These are phyloP conservation scores for Lithohypha guttulata DNA, from an alignment of 2,329 filamentous ascomycete species.

Conservation along the genomic window DNA sequence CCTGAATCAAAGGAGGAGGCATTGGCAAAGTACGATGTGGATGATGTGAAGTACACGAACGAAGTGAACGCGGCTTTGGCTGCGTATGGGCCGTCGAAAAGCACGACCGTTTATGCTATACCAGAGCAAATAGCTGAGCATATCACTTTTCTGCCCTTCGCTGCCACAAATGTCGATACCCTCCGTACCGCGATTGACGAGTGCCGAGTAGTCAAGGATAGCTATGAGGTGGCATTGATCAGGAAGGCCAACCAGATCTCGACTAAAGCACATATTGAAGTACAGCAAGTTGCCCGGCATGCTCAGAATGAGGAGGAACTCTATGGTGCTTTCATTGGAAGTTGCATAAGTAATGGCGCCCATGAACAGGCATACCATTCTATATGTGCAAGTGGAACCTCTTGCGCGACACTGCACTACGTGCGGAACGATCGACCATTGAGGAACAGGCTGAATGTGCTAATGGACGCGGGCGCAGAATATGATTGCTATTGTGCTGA, in stretches of 20 bases:
- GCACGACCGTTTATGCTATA: conserved; percentile 61
- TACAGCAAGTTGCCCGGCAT: conserved; percentile 52
- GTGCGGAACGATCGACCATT: conserved; percentile 65
- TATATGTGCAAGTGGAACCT: conserved; percentile 77
- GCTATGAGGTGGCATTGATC: conserved; percentile 76
- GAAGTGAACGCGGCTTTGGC: conserved; percentile 67
- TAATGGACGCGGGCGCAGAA: conserved; percentile 81
- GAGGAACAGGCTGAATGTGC: conserved; percentile 57
- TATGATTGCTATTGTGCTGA: conserved; percentile 79
- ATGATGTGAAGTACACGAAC: conserved; percentile 60
- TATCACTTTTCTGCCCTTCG: conserved; percentile 61
- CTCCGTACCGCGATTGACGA: conserved; percentile 66
- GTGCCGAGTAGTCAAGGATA: conserved; percentile 70
- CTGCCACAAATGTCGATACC: conserved; percentile 47
- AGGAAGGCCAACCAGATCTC: conserved; percentile 72
- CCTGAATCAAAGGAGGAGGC: conserved; percentile 70
- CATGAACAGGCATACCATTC: conserved; percentile 73
- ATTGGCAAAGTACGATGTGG: conserved; percentile 65
- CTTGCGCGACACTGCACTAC: conserved; percentile 81
- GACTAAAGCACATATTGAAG: conserved; percentile 61
- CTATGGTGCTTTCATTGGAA: conserved; percentile 63
- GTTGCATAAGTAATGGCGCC: conserved; percentile 62
- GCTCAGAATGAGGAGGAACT: conserved; percentile 72
- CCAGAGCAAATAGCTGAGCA: conserved; percentile 62
- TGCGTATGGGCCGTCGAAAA: conserved; percentile 30